Base-by-base conservation (phyloP, 179 eudicot species). In the Spinacia oleracea region DNA sequence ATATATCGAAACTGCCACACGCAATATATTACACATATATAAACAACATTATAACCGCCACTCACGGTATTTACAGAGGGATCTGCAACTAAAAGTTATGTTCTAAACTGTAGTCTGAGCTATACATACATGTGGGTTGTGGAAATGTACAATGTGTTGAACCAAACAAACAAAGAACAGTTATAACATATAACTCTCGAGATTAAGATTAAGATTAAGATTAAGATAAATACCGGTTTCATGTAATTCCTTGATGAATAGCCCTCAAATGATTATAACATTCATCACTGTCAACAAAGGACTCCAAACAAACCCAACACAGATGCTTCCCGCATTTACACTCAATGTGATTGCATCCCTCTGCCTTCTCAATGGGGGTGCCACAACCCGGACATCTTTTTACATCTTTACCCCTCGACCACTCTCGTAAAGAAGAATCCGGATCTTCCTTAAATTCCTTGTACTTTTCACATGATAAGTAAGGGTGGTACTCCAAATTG, bases 311-410 rank as follows among this genome's bases (percentile, higher is more conserved):
- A 0, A 88, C 93, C 98, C 99, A 93, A 82, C 99, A 96, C 10
- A 96, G 80, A 70, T 96, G 99, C 72, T 80, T 83, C 76, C 97
- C 97, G 9, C 99, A 96, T 77, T 83, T 90, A 76, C 99, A 96
- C 83, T 85, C 93, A 3, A 96, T 73, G 73, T 96, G 99, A 78
- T 96, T 92, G 87, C 99, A 96, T 32, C 99, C 99, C 58, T 93
- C 96, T 0, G 81, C 79, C 87, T 93, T 96, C 90, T 96, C 99
- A 35, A 96, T 92, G 8, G 92, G 92, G 77, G 78, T 88, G 16
- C 92, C 87, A 71, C 99, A 93, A 0, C 80, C 73, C 0, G 98
- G 94, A 76, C 99, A 96, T 42, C 46, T 76, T 84, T 92, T 93
- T 72, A 93, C 98, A 60, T 91, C 99, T 85, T 87, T 96, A 16